These are phyloP conservation scores for Gloeopeniophorella convolvens DNA, from an alignment of 768 basidiomycete genomes.

Conservation along the genomic window DNA sequence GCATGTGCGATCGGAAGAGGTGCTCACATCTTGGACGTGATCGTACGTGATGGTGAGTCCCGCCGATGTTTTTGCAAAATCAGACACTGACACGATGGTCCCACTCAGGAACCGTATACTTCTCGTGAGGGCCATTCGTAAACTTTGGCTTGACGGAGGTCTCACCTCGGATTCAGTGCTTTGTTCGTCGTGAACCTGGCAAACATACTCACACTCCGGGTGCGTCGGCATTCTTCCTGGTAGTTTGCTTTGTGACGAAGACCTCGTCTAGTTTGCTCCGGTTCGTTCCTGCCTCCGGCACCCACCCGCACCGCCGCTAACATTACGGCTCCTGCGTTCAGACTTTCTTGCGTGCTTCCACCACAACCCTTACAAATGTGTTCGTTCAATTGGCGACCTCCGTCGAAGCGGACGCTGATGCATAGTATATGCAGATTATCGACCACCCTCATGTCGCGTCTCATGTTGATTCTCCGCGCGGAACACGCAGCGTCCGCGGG, in stretches of 20 bases:
- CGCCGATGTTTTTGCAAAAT: too few species aligned
- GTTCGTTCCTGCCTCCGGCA: slow-evolving; percentile 3
- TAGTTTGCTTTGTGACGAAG: not conserved
- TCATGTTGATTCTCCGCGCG: slow-evolving; percentile 14
- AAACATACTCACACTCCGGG: slow-evolving; percentile 12
- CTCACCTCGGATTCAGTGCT: not conserved
- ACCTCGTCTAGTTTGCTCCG: slow-evolving; percentile 1
- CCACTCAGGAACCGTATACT: slow-evolving; percentile 11
- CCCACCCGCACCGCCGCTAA: not conserved
- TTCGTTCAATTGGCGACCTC: not conserved
- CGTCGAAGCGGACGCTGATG: not conserved
- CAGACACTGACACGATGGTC: not conserved
- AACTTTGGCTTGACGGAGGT: not conserved
- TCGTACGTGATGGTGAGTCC: slow-evolving; percentile 11
- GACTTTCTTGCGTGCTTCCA: slow-evolving; percentile 1
- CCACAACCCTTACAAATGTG: slow-evolving; percentile 10
- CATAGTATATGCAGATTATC: not conserved
- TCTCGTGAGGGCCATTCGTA: not conserved
- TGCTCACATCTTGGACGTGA: slow-evolving; percentile 5
- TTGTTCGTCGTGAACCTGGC: slow-evolving; percentile 7
- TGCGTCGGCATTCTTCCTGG: not conserved
- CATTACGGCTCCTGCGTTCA: not conserved
- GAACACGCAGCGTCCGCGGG: not conserved
- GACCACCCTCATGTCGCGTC: slow-evolving; percentile 10
- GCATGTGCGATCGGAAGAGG: slow-evolving; percentile 8